These are phyloP conservation scores for Hansenula sp. DNA, from an alignment of 1,139 yeast species.

Conservation along the genomic window DNA sequence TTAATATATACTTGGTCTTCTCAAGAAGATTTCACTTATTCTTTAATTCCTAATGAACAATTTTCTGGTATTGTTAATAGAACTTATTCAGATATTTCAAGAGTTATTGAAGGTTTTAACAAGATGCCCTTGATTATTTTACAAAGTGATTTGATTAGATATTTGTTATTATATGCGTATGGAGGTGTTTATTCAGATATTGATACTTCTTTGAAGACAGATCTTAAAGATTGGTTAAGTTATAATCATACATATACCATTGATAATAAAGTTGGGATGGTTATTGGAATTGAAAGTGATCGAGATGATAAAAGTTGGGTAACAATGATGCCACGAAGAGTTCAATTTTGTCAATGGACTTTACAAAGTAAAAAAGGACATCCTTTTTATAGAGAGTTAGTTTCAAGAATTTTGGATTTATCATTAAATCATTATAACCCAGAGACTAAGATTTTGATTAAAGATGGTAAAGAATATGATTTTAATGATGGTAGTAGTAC, in stretches of 20 bases:
- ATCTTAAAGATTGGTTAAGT: not conserved
- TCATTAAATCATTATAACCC: slow-evolving; percentile 35
- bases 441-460: slow-evolving; percentile 25
- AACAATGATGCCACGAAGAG: slow-evolving; percentile 31
- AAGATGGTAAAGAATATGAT: slow-evolving; percentile 20
- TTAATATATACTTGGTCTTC: slow-evolving; percentile 1
- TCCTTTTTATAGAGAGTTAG: slow-evolving; percentile 51
- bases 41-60: slow-evolving; percentile 60
- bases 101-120: slow-evolving; percentile 69
- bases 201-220: slow-evolving; percentile 45
- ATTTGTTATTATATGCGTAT: slow-evolving; percentile 71
- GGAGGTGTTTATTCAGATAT: slow-evolving; percentile 91
- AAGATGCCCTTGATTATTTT: slow-evolving; percentile 70
- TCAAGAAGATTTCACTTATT: slow-evolving; percentile 1
- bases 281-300: slow-evolving; percentile 37
- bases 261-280: slow-evolving; percentile 42
- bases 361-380: slow-evolving; percentile 45
- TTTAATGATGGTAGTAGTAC: slow-evolving; percentile 10
- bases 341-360: slow-evolving; percentile 43
- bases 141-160: slow-evolving; percentile 85
- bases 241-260: not conserved
- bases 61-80: slow-evolving; percentile 58
- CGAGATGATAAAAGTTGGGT: slow-evolving; percentile 22
- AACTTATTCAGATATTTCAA: slow-evolving; percentile 64
- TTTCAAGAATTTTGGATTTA: slow-evolving; percentile 46